These are phyloP conservation scores for Clonostachys chloroleuca DNA, from an alignment of 2,329 filamentous ascomycete species.

Conservation along the genomic window DNA sequence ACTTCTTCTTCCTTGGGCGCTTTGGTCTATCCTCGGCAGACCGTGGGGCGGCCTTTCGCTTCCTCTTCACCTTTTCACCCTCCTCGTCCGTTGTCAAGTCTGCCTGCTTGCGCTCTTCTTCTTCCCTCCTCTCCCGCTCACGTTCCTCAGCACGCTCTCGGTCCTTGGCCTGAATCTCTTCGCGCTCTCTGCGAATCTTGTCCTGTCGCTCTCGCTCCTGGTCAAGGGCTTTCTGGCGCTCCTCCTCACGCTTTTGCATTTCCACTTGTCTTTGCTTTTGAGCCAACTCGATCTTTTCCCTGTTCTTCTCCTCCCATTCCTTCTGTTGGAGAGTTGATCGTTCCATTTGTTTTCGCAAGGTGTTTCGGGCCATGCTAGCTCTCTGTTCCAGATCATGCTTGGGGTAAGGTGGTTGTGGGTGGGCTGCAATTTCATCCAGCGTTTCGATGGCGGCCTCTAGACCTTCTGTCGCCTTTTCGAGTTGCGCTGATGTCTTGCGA, in stretches of 20 bases:
- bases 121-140: slow-evolving; percentile 60
- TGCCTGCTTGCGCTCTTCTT: slow-evolving; percentile 55
- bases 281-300: slow-evolving; percentile 78
- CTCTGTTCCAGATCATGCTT: slow-evolving; percentile 88
- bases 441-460: slow-evolving; percentile 81
- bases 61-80: slow-evolving; percentile 75
- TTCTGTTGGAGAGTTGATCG: slow-evolving; percentile 78
- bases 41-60: slow-evolving; percentile 53
- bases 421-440: slow-evolving; percentile 57
- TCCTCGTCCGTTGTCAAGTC: slow-evolving; percentile 79
- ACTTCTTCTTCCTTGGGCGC: slow-evolving; percentile 55
- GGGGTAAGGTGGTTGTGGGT: slow-evolving; percentile 77
- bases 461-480: slow-evolving; percentile 74
- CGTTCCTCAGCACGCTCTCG: slow-evolving; percentile 67
- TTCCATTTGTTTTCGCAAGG: slow-evolving; percentile 87
- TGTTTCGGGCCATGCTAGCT: slow-evolving; percentile 95
- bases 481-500: slow-evolving; percentile 73
- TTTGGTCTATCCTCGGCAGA: slow-evolving; percentile 34
- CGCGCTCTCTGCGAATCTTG: slow-evolving; percentile 82
- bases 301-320: slow-evolving; percentile 91
- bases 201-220: slow-evolving; percentile 70
- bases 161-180: slow-evolving; percentile 73
- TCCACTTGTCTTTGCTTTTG: slow-evolving; percentile 78
- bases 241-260: slow-evolving; percentile 72
- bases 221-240: slow-evolving; percentile 62